Percentiles rank a stretch among this genome's conserved stretches.
Evolutionary conservation across 352 stramenopile species (phyloP).

Genomic region (Elongisporangium undulatum): DNA sequence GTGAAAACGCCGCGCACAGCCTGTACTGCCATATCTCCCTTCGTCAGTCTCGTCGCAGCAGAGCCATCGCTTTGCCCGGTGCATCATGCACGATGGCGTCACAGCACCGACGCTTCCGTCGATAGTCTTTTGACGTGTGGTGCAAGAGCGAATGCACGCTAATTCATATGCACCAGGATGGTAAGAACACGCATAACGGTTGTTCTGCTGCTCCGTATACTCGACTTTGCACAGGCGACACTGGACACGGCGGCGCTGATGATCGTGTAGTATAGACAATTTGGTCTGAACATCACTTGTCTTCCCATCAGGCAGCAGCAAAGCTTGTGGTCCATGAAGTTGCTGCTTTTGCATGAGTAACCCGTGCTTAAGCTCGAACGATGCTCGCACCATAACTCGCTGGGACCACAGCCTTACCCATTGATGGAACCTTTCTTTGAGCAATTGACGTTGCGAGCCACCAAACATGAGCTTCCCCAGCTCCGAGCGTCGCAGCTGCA

Average conservation of each 20-base stretch:
- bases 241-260: slow-evolving; percentile 45
- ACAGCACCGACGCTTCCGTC: slow-evolving; percentile 2
- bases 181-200: slow-evolving; percentile 54
- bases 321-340: slow-evolving; percentile 14
- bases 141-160: slow-evolving; percentile 52
- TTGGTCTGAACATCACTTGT: slow-evolving; percentile 14
- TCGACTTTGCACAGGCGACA: slow-evolving; percentile 58
- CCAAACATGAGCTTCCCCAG: slow-evolving; percentile 55
- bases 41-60: slow-evolving; percentile 75
- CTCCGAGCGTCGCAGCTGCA: slow-evolving; percentile 42
- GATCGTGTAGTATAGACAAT: slow-evolving; percentile 50
- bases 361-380: slow-evolving; percentile 66
- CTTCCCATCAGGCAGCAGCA: background rate
- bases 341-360: slow-evolving; percentile 50
- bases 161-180: slow-evolving; percentile 62
- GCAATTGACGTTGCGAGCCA: slow-evolving; percentile 17
- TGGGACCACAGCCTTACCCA: slow-evolving; percentile 62
- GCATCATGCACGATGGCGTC: slow-evolving; percentile 54
- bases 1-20: slow-evolving; percentile 54
- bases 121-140: slow-evolving; percentile 21
- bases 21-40: slow-evolving; percentile 57
- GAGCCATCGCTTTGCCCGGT: slow-evolving; percentile 63
- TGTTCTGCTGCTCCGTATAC: slow-evolving; percentile 77
- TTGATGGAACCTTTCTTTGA: slow-evolving; percentile 50
- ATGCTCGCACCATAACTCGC: slow-evolving; percentile 42